phyloP scores from a whole-genome alignment of 805 yeast species.

The Myxozyma sirexii region DNA sequence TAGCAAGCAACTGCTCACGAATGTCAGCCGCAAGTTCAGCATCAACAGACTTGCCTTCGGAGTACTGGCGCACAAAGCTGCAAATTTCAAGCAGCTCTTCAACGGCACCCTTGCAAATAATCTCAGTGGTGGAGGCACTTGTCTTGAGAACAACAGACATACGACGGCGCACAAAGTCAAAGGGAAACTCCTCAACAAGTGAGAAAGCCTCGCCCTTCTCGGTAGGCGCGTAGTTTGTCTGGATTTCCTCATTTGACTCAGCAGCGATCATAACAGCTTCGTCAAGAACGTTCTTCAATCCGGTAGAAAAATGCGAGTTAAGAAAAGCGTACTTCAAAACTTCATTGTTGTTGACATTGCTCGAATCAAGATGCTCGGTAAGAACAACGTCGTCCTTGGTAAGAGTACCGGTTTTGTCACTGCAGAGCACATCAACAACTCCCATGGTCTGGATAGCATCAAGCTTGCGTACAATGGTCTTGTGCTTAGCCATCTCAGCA shows the following conservation, averaged over 20 bases:
- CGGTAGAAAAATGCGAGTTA: slow-evolving; percentile 31
- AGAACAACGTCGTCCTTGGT: slow-evolving; percentile 43
- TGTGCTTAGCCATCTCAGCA: slow-evolving; percentile 35
- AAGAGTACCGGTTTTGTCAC: slow-evolving; percentile 54
- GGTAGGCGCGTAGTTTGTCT: slow-evolving; percentile 4
- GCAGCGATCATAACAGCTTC: slow-evolving; percentile 31
- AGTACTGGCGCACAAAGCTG: slow-evolving; percentile 22
- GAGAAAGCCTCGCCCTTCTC: slow-evolving; percentile 25
- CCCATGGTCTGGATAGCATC: slow-evolving; percentile 53
- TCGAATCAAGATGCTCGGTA: slow-evolving; percentile 27
- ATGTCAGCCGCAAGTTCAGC: slow-evolving; percentile 7
- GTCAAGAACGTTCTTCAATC: slow-evolving; percentile 31
- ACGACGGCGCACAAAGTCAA: slow-evolving; percentile 34
- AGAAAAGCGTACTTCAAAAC: slow-evolving; percentile 28
- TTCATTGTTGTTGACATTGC: slow-evolving; percentile 17
- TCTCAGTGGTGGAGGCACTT: slow-evolving; percentile 8
- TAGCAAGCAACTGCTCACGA: slow-evolving; percentile 11
- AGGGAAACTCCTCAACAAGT: slow-evolving; percentile 31
- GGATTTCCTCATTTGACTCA: slow-evolving; percentile 11
- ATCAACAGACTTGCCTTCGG: slow-evolving; percentile 7
- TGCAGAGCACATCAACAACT: slow-evolving; percentile 57
- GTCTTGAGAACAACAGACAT: slow-evolving; percentile 31
- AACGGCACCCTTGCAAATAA: slow-evolving; percentile 34
- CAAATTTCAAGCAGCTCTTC: slow-evolving; percentile 32
- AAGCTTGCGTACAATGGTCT: slow-evolving; percentile 33